phyloP scores from a whole-genome alignment of 176 grass and related monocot species.

The Oryza meyeriana region DNA sequence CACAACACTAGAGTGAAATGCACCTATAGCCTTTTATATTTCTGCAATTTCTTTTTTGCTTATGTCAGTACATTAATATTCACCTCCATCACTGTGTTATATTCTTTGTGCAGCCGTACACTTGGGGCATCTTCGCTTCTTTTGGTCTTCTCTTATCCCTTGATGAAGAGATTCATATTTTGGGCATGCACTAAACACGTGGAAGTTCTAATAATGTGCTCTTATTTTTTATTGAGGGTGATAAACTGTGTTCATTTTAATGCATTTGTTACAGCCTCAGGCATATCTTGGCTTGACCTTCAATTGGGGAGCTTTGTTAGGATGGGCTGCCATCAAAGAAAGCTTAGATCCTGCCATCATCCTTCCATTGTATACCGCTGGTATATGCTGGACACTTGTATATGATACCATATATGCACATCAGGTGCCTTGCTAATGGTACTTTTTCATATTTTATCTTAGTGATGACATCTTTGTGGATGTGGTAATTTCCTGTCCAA shows the following conservation, averaged over 20 bases:
- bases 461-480: neutral
- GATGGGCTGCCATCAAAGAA: conserved; percentile 80
- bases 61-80: neutral
- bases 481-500: neutral
- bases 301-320: conserved; percentile 96
- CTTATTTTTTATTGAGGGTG: neutral
- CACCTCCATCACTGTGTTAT: conserved; percentile 6
- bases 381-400: conserved; percentile 93
- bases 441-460: conserved; percentile 2
- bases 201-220: neutral
- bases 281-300: conserved; percentile 88
- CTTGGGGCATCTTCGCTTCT: conserved; percentile 82
- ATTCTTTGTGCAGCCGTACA: conserved; percentile 54
- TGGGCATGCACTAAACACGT: conserved; percentile 46
- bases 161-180: conserved; percentile 96
- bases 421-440: conserved; percentile 33
- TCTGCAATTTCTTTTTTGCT: neutral
- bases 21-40: neutral
- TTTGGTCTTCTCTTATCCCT: conserved; percentile 84
- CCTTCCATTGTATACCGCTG: conserved; percentile 74
- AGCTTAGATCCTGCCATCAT: conserved; percentile 61
- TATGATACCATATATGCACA: conserved; percentile 95
- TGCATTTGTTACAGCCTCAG: conserved; percentile 66
- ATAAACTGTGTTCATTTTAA: neutral
- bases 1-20: neutral